Percentiles rank a stretch among this genome's conserved stretches.
phyloP scores from a whole-genome alignment of 2,329 filamentous ascomycete species.

The Gremmenia infestans region DNA sequence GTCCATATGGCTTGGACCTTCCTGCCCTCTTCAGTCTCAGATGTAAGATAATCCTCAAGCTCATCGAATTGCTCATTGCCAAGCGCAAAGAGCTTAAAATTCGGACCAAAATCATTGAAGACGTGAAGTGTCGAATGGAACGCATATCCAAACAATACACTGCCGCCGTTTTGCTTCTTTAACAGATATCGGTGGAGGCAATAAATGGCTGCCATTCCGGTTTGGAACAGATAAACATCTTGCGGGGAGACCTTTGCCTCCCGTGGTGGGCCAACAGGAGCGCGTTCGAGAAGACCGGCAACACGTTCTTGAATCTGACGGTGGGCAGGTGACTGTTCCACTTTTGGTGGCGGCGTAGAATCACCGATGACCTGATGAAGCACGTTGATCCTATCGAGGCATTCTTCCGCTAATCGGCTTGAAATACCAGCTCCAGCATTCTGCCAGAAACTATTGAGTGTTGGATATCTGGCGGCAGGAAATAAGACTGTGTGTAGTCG shows the following conservation, averaged over 20 bases:
- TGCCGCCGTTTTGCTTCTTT: slow-evolving; percentile 31
- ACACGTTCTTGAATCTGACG: slow-evolving; percentile 37
- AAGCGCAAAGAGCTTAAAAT: slow-evolving; percentile 43
- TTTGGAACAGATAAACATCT: slow-evolving; percentile 50
- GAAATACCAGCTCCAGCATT: slow-evolving; percentile 43
- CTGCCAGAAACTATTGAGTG: slow-evolving; percentile 41
- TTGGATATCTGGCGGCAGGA: slow-evolving; percentile 33
- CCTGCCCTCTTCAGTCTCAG: slow-evolving; percentile 27
- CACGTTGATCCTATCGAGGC: slow-evolving; percentile 35
- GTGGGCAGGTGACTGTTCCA: slow-evolving; percentile 35
- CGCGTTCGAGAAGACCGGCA: slow-evolving; percentile 38
- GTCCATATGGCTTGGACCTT: slow-evolving; percentile 42
- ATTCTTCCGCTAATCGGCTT: slow-evolving; percentile 40
- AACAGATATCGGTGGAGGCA: slow-evolving; percentile 37
- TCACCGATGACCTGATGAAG: slow-evolving; percentile 30
- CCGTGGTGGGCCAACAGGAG: slow-evolving; percentile 23
- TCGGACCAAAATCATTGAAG: slow-evolving; percentile 38
- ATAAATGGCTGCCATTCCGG: slow-evolving; percentile 51
- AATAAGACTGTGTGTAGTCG: slow-evolving; percentile 42
- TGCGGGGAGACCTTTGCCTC: slow-evolving; percentile 18
- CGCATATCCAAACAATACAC: slow-evolving; percentile 45
- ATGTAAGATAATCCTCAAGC: slow-evolving; percentile 42
- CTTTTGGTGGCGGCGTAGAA: slow-evolving; percentile 35
- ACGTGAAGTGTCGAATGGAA: slow-evolving; percentile 48
- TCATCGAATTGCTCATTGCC: slow-evolving; percentile 39